These are phyloP conservation scores for Cercospora sp. DNA, from an alignment of 2,329 filamentous ascomycete species.

Conservation along the genomic window DNA sequence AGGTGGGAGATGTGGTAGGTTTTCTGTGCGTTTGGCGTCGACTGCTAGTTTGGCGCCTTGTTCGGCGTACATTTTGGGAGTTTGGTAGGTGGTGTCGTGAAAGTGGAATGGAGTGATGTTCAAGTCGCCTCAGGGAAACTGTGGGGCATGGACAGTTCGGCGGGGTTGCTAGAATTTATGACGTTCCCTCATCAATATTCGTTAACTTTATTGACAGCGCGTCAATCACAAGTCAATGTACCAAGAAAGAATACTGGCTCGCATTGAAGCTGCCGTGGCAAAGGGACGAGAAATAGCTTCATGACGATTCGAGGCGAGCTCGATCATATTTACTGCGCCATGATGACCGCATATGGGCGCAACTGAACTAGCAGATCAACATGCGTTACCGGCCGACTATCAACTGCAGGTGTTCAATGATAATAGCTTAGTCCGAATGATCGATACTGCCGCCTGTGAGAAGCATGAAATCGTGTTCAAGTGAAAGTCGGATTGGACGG, in stretches of 20 bases:
- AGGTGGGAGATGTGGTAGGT: slow-evolving; percentile 79
- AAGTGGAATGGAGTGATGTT: neutral
- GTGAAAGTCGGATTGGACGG: neutral
- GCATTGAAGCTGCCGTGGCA: too few relatives aligned
- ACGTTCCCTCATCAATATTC: too few relatives aligned
- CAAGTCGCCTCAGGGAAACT: neutral
- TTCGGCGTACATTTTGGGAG: slow-evolving; percentile 75
- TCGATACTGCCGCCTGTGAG: neutral
- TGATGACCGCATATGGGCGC: neutral
- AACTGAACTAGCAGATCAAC: too few relatives aligned
- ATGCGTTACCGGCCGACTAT: too few relatives aligned
- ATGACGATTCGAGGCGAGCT: neutral
- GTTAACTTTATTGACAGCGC: neutral
- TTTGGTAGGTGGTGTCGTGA: neutral
- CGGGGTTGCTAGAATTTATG: neutral
- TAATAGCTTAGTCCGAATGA: neutral
- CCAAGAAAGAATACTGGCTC: too few relatives aligned
- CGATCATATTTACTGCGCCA: neutral
- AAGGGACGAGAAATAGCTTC: too few relatives aligned
- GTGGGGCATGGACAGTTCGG: neutral
- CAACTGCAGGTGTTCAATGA: neutral
- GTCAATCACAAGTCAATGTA: too few relatives aligned
- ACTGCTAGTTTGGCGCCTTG: slow-evolving; percentile 87
- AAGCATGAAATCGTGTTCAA: neutral
- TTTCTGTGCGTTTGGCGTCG: slow-evolving; percentile 92